Base-by-base conservation (phyloP, 495 filamentous ascomycete genomes). In the Oidiodendron maius region DNA sequence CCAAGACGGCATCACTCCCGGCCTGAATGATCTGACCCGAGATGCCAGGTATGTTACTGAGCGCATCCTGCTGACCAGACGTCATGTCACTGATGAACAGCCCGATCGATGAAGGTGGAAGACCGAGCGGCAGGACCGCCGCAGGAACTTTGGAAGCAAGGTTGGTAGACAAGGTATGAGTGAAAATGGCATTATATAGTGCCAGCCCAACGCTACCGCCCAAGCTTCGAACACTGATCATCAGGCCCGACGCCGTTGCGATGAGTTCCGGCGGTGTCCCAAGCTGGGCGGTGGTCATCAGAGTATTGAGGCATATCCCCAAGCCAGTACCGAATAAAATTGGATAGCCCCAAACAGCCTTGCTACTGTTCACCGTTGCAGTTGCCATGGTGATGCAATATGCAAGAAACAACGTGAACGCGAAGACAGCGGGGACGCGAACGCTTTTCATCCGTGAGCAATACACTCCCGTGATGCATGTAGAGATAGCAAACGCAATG, bases 141-240 rank as follows among this genome's bases (percentile, higher is more conserved):
- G 47, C 28, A n/a, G 59, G 23, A 18, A 54, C 32, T 9, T 48
- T 28, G 18, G 18, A 11, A 23, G 3, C 52, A 1, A 52, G 46
- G 0, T 40, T n/a, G 3, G 41, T 56, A 13, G 58, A 38, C n/a
- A 40, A 11, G n/a, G 57, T 59, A 4, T 43, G 30, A 0, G 41
- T 53, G 25, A 47, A 53, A 1, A 53, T 45, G 13, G 50, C 50
- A 22, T 47, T 58, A 60, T 59, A 61, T 22, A 67, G 61, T 40
- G 63, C 65, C 8, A 68, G 40, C 10, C 65, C 62, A 20, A 68
- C 50, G 12, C 55, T 56, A 1, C 59, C 62, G 3, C 65, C 62
- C 16, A 66, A 48, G 21, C 59, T 62, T 2, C 65, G 44, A 5
- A 64, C 44, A 35, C 55, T 55, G 44, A 66, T 64, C 30, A 66